Evolutionary conservation across 2,329 filamentous ascomycete species (phyloP), one percentile per base, ranked within the genome.

Genomic region (Tolypocladium amazonense): DNA sequence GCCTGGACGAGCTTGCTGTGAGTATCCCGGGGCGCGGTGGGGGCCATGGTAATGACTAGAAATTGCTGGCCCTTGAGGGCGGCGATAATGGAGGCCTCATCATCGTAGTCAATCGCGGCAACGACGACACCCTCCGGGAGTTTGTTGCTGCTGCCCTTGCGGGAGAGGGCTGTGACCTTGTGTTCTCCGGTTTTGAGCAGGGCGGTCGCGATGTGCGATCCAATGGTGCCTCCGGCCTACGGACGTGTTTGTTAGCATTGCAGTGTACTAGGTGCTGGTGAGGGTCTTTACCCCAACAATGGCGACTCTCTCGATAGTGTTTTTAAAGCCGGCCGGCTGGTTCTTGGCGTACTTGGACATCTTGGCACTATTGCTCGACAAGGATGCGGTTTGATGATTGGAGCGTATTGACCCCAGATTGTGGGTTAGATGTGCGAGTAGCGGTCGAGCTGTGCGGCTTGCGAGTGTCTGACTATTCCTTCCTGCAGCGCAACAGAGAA

Each of bases 61-160:
- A 77, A 78, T 20, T 86, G 76, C 61, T 86, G 81, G 60, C 73
- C 81, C 39, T 72, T 66, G 4, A 87, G 76, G 2, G 81, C 82
- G 1, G 68, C 65, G 0, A 81, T 72, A 12, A 87, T 65, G 1
- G 77, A 73, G 1, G 67, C 64, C 27, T 74, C 66, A 56, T 78
- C 71, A 43, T 72, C 68, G 62, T 81, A 81, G 65, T 80, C 74
- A n/a, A 84, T 72, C 2, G 63, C 58, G 43, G 69, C 73, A 30
- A 75, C 65, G 1, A 70, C 69, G 30, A 81, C 73, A 12, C 78
- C 77, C 1, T 72, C 62, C 2, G 82, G 80, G 5, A 82, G 65
- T 20, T 66, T 71, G 62, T 67, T 73, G 1, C 63, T 62, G 67
- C 78, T 80, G 56, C 68, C 73, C 30, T 66, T 66, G 35, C 81